Conservation (phyloP, 495 filamentous ascomycete genomes). For the Thermochaetoides thermophila region DNA sequence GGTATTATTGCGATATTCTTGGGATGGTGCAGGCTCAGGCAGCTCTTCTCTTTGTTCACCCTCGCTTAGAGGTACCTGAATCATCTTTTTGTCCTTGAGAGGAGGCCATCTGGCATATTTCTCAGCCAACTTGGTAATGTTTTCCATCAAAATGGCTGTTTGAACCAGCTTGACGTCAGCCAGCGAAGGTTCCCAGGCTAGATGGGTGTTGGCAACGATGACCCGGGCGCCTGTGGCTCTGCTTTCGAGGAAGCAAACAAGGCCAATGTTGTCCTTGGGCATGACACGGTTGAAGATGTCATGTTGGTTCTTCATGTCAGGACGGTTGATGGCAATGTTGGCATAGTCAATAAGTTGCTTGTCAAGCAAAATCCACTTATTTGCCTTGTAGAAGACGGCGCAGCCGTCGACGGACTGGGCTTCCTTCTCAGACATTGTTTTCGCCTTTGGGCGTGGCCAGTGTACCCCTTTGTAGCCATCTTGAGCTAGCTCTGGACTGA, state of each 20-base stretch:
- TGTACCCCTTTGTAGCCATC: conserved; percentile 85
- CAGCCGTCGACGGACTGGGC: conserved; percentile 83
- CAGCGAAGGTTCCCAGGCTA: conserved; percentile 83
- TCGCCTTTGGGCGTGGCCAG: conserved; percentile 71
- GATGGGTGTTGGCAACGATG: conserved; percentile 83
- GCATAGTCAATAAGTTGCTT: conserved; percentile 86
- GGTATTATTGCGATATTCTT: conserved; percentile 66
- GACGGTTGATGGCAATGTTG: conserved; percentile 78
- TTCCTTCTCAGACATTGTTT: conserved; percentile 82
- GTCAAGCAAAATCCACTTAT: conserved; percentile 82
- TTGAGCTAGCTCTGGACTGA: conserved; percentile 65
- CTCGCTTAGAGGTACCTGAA: conserved; percentile 43
- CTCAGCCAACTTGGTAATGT: conserved; percentile 68
- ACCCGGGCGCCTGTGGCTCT: conserved; percentile 70
- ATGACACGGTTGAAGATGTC: conserved; percentile 97
- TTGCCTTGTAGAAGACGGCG: conserved; percentile 87
- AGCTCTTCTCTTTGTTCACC: conserved; percentile 18
- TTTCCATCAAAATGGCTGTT: conserved; percentile 85
- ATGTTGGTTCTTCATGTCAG: conserved; percentile 87
- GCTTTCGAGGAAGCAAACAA: conserved; percentile 84
- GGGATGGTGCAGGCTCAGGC: conserved; percentile 35
- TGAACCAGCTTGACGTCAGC: conserved; percentile 92
- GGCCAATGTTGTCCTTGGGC: conserved; percentile 91
- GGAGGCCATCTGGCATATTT: conserved; percentile 62
- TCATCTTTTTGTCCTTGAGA: conserved; percentile 64